These are phyloP conservation scores for Allium cepa DNA, from an alignment of 106 monocot species.

Conservation along the genomic window DNA sequence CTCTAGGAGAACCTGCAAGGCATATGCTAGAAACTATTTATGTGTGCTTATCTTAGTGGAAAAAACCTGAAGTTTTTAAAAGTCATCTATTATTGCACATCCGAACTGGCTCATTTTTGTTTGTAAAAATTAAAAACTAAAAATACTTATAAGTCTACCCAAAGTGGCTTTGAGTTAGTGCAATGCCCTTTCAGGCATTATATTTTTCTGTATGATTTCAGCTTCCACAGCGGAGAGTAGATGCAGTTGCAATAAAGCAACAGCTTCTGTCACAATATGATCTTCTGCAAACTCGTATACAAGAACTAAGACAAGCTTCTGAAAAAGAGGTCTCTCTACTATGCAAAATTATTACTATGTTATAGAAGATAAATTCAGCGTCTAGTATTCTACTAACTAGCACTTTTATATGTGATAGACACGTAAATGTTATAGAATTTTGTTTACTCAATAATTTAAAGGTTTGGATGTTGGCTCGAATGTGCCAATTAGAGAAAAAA, in stretches of 20 bases:
- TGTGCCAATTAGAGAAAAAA: slow-evolving; percentile 96
- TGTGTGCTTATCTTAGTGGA: too few species aligned
- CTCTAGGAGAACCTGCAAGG: too few species aligned
- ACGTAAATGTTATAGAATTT: background rate
- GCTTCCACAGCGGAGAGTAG: slow-evolving; percentile 82
- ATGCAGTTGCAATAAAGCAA: slow-evolving; percentile 73
- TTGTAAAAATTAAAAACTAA: too few species aligned
- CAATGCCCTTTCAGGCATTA: too few species aligned
- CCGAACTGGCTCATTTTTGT: too few species aligned
- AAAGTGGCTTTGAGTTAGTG: too few species aligned
- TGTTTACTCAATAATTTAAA: slow-evolving; percentile 12
- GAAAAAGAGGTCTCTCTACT: slow-evolving; percentile 68
- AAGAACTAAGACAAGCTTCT: slow-evolving; percentile 55
- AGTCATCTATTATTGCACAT: too few species aligned
- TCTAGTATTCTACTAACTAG: background rate
- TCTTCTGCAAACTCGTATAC: slow-evolving; percentile 68
- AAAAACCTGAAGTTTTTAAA: too few species aligned
- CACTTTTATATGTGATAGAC: background rate
- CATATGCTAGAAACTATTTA: too few species aligned
- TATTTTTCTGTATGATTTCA: slow-evolving; percentile 17
- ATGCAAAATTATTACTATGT: background rate
- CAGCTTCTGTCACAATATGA: slow-evolving; percentile 95
- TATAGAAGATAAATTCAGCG: background rate
- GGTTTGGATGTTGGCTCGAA: slow-evolving; percentile 97
- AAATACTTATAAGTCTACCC: too few species aligned